Conservation (phyloP, 768 basidiomycete species). For the Mycena venus region DNA sequence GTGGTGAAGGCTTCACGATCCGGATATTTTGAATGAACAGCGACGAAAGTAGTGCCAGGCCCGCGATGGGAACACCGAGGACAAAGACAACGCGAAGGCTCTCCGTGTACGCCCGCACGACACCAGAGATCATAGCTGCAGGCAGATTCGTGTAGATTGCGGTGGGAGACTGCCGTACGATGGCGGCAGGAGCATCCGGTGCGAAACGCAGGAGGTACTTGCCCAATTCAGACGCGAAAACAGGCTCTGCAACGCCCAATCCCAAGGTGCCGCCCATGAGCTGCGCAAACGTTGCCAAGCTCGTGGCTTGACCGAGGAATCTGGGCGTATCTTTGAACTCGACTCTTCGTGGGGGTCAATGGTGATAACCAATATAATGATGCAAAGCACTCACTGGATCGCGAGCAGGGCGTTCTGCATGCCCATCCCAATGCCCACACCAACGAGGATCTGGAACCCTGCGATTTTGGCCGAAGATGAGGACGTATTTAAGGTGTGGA, state of each 20-base stretch:
- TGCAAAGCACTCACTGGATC: conserved; percentile 8
- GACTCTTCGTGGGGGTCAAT: background rate
- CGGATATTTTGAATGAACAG: conserved; percentile 3
- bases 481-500: background rate
- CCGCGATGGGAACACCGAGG: background rate
- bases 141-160: conserved; percentile 23
- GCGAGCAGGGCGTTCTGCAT: conserved; percentile 21
- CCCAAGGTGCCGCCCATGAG: conserved; percentile 25
- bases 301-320: conserved; percentile 18
- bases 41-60: background rate
- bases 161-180: conserved; percentile 15
- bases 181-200: conserved; percentile 6
- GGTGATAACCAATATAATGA: too few relatives aligned
- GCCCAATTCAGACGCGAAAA: conserved; percentile 15
- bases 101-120: background rate
- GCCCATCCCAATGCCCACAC: conserved; percentile 14
- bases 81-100: conserved; percentile 1
- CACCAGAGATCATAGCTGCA: conserved; percentile 17
- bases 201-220: conserved; percentile 16
- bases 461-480: conserved; percentile 5
- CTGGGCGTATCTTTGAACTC: conserved; percentile 19
- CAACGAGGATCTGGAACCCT: conserved; percentile 21
- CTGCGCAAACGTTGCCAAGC: conserved; percentile 18
- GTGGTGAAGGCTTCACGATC: conserved; percentile 1
- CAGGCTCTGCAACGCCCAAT: conserved; percentile 21